Base-by-base conservation (phyloP, 1,139 yeast species). In the Blastobotrys elegans region DNA sequence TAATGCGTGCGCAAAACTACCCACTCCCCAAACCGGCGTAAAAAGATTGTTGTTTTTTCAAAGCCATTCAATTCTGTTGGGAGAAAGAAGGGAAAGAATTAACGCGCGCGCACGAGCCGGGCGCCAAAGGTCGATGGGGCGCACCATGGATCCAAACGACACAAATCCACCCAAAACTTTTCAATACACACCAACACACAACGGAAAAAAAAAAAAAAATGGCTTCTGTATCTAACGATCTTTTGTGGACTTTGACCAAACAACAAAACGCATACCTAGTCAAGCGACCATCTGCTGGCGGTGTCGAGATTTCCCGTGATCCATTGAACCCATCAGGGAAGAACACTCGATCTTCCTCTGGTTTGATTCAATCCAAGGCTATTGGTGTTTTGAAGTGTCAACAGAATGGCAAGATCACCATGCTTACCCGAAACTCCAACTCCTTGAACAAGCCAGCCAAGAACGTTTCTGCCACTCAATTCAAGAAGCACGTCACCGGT, bases 231-330 rank as follows among this genome's bases (percentile, higher is more conserved):
- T 43, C 46, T 17, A 64, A 71, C 68, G 79, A 74, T 60, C 69
- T 74, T 53, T 62, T 74, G 68, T 74, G 79, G 79, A 72, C 71
- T 58, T 60, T 74, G 48, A 68, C 76, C 68, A 72, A 74, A 57
- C 61, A 65, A 58, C 67, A 73, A 70, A 65, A 73, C 52, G 58
- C 71, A 53, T 73, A 56, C 70, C 66, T 74, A 53, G 76, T 74
- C 56, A 74, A 73, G 72, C 68, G 74, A 59, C 56, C 63, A 50
- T 54, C 61, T 49, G 60, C 62, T 46, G 66, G 73, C 51, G 74
- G 72, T 54, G 63, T 63, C 53, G 63, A 60, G 54, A 67, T 73
- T 64, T 73, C 77, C 55, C 63, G 68, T 51, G 79, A 75, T 66
- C 77, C 78, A 57, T 65, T 74, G 60, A 74, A 74, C 70, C 65